A percentile compares a stretch with the other conserved stretches of the same genome.
These are phyloP conservation scores for Lactarius trivialis DNA, from an alignment of 768 basidiomycete species.

Conservation along the genomic window DNA sequence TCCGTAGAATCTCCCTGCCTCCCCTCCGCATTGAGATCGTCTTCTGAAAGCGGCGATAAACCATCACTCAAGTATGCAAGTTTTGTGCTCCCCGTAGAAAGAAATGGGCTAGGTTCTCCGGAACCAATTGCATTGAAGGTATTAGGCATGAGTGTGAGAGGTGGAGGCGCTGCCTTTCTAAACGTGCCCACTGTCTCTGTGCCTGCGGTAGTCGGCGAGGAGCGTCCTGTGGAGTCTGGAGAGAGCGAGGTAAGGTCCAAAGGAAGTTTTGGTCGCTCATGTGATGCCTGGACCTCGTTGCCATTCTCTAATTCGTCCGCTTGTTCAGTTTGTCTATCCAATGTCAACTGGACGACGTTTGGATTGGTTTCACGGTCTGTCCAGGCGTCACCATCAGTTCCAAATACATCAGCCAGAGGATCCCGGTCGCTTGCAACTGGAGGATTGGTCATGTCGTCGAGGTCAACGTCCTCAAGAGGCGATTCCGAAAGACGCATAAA, in stretches of 20 bases:
- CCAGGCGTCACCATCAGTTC: slow-evolving; percentile 61
- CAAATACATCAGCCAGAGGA: slow-evolving; percentile 57
- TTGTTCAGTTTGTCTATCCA: slow-evolving; percentile 36
- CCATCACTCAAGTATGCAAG: slow-evolving; percentile 43
- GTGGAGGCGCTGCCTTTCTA: slow-evolving; percentile 49
- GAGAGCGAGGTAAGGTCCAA: slow-evolving; percentile 40
- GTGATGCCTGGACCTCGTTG: slow-evolving; percentile 30
- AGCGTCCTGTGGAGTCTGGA: slow-evolving; percentile 28
- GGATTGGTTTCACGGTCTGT: slow-evolving; percentile 35
- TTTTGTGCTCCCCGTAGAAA: slow-evolving; percentile 32
- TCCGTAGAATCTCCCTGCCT: slow-evolving; percentile 7
- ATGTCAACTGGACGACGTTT: slow-evolving; percentile 46
- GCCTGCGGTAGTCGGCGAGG: slow-evolving; percentile 31
- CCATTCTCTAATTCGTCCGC: slow-evolving; percentile 34
- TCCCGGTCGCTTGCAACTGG: slow-evolving; percentile 35
- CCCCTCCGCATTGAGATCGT: slow-evolving; percentile 19
- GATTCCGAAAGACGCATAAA: slow-evolving; percentile 20
- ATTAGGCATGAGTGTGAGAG: slow-evolving; percentile 36
- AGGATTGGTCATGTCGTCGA: slow-evolving; percentile 38
- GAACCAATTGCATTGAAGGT: slow-evolving; percentile 32
- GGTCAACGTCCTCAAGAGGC: slow-evolving; percentile 30
- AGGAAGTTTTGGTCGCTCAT: slow-evolving; percentile 29
- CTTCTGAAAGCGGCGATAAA: slow-evolving; percentile 20
- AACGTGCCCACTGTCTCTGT: slow-evolving; percentile 15
- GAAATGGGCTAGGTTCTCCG: slow-evolving; percentile 33